Evolutionary conservation across 1,139 yeast species (phyloP).

Genomic region (Hyphopichia pseudoburtonii): DNA sequence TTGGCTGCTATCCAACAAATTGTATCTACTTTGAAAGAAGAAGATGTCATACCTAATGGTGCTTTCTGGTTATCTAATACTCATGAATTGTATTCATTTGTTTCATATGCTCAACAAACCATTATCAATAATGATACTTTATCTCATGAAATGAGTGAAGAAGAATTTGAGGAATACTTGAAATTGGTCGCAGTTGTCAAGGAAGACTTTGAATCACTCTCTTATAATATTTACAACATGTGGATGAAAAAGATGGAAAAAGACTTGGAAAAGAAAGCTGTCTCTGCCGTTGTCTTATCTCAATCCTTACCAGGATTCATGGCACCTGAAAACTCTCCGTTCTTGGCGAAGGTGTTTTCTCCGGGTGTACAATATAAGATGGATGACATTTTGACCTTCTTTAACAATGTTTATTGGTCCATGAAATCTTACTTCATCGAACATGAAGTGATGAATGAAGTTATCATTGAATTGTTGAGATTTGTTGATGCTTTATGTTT

Average conservation of each 20-base stretch:
- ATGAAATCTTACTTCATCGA: conserved; percentile 92
- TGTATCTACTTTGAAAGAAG: conserved; percentile 71
- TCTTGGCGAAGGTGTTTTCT: conserved; percentile 81
- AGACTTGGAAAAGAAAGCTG: conserved; percentile 86
- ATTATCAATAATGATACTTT: conserved; percentile 80
- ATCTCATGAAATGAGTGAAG: conserved; percentile 82
- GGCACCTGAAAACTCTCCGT: conserved; percentile 85
- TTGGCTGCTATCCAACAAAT: conserved; percentile 83
- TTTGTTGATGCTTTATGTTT: conserved; percentile 93
- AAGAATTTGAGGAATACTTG: conserved; percentile 87
- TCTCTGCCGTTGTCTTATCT: conserved; percentile 89
- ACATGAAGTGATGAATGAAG: conserved; percentile 80
- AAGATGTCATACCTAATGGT: conserved; percentile 86
- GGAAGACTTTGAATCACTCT: conserved; percentile 90
- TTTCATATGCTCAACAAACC: conserved; percentile 88
- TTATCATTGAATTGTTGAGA: conserved; percentile 77
- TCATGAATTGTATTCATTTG: conserved; percentile 93
- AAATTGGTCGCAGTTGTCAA: conserved; percentile 88
- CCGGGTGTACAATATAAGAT: conserved; percentile 74
- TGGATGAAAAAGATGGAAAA: conserved; percentile 97
- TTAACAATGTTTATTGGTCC: conserved; percentile 90
- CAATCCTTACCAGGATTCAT: conserved; percentile 96
- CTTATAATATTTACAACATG: conserved; percentile 92
- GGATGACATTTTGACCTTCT: conserved; percentile 91
- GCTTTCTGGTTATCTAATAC: conserved; percentile 98